These are phyloP conservation scores for Fraxinus platypoda DNA, from an alignment of 305 asterid species.

Conservation along the genomic window DNA sequence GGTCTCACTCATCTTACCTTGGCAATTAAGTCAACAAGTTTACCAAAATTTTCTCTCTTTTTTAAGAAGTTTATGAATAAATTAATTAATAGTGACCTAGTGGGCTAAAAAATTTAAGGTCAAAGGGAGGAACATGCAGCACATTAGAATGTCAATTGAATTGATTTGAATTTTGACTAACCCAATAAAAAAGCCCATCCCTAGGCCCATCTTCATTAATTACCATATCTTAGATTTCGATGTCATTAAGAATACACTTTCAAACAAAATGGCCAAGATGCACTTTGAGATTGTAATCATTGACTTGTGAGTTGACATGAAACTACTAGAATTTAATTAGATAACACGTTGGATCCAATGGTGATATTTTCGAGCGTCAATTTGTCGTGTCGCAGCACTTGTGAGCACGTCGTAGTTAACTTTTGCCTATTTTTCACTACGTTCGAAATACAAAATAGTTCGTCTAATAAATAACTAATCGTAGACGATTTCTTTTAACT, in stretches of 20 bases:
- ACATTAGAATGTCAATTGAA: conserved; percentile 14
- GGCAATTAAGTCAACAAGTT: background rate
- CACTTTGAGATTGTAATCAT: background rate
- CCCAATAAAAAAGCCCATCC: conserved; percentile 19
- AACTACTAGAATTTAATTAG: background rate
- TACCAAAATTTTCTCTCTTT: background rate
- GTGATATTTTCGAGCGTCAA: background rate
- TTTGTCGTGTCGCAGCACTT: background rate
- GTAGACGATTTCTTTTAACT: background rate
- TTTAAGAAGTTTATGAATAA: background rate
- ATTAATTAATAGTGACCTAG: background rate
- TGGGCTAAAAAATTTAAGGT: conserved; percentile 1
- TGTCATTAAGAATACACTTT: background rate
- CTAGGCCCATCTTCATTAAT: conserved; percentile 14
- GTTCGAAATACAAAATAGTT: background rate
- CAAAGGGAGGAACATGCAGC: conserved; percentile 18
- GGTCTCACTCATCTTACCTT: background rate
- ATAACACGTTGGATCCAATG: background rate
- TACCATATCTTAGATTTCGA: background rate
- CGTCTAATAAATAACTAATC: background rate
- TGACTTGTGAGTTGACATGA: background rate
- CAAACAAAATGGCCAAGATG: background rate
- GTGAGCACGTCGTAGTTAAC: background rate
- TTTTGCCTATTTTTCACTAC: background rate
- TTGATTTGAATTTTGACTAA: conserved; percentile 22